Evolutionary conservation across 345 rosid species (phyloP).

Genomic region (Camelina laxa): DNA sequence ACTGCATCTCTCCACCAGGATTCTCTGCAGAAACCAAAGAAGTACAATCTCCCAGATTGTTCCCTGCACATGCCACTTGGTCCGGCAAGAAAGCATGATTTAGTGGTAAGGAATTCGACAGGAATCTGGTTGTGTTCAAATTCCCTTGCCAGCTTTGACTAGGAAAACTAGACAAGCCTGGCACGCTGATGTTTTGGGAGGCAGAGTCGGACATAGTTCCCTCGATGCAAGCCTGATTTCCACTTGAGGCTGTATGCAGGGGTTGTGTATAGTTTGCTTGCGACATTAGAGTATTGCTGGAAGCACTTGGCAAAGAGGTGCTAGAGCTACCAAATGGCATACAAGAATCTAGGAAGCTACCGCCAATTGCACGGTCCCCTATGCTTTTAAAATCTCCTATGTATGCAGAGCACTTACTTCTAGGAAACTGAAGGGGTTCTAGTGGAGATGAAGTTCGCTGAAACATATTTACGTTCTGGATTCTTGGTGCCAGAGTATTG

Average conservation of each 20-base stretch:
- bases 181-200: slow-evolving; percentile 44
- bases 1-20: slow-evolving; percentile 51
- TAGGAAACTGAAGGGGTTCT: slow-evolving; percentile 56
- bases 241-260: slow-evolving; percentile 40
- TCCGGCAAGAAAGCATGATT: slow-evolving; percentile 49
- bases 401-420: slow-evolving; percentile 48
- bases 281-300: slow-evolving; percentile 50
- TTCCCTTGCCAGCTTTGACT: slow-evolving; percentile 64
- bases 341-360: slow-evolving; percentile 48
- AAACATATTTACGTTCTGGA: slow-evolving; percentile 49
- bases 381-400: slow-evolving; percentile 53
- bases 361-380: slow-evolving; percentile 42
- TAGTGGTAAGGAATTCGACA: slow-evolving; percentile 54
- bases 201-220: slow-evolving; percentile 48
- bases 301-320: slow-evolving; percentile 47
- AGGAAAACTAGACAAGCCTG: slow-evolving; percentile 53
- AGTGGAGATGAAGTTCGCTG: slow-evolving; percentile 52
- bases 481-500: slow-evolving; percentile 46
- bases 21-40: slow-evolving; percentile 51
- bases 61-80: slow-evolving; percentile 45
- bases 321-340: slow-evolving; percentile 50
- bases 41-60: slow-evolving; percentile 49
- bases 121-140: slow-evolving; percentile 51
- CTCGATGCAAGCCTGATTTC: slow-evolving; percentile 54
- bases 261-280: slow-evolving; percentile 50